Evolutionary conservation across 75 land plant genomes (phyloP), one percentile per base, ranked within the genome.

Genomic region (Sequoiadendron giganteum): DNA sequence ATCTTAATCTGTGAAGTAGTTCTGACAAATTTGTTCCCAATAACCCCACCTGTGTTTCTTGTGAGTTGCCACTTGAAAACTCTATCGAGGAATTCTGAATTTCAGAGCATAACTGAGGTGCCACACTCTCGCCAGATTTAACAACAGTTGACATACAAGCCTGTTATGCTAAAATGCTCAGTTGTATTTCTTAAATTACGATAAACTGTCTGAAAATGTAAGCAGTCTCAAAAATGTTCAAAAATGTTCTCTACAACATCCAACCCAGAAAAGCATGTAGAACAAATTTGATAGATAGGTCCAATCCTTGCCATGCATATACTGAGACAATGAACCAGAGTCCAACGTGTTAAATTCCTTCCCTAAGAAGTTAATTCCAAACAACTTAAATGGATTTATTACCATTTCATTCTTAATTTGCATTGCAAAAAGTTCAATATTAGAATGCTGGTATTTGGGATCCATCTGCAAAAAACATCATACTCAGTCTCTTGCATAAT

Each of bases 351-450:
- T 72, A 14, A 49, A 43, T 14, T 48, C 18, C 52, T 30, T 45
- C 18, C 88, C 70, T 49, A 84, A 43, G 58, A 75, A 73, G 30
- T 42, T 5, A 38, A 80, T 47, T 18, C 42, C 40, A 79, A 87
- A 87, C 15, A 73, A 73, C 38, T 73, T 34, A 34, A 34, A 73
- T 82, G 25, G 47, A 45, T 28, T 25, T 70, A n/a, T 48, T 58
- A 61, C 86, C 49, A 80, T 45, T 77, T 88, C 49, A 28, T 79
- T 38, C 90, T 94, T 93, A 45, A 49, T 54, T 55, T 89, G 91
- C 96, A 97, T 93, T 42, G 92, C 84, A 89, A 80, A 96, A 15
- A 97, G 92, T 14, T 97, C 95, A 55, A 97, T 97, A 77, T 93
- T 95, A 48, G 92, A 89, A 88, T 97, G 99, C 47, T 94, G 98